Evolutionary conservation across 1,284 basidiomycete species (phyloP), one percentile per base, ranked within the genome.

Genomic region (Apiotrichum veenhuisii): DNA sequence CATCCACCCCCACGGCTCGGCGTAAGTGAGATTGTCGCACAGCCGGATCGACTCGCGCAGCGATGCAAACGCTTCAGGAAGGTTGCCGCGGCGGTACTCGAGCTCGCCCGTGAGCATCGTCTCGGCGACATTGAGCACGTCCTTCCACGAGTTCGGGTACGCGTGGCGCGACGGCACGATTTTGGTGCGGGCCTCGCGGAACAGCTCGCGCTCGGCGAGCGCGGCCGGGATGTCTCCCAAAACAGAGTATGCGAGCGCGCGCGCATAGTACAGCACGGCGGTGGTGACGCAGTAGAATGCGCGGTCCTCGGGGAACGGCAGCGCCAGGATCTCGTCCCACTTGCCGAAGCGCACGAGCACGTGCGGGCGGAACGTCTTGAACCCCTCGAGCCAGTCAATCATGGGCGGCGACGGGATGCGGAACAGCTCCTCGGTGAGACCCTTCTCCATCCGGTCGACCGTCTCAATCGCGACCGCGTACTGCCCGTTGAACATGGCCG

Each of bases 1-100:
- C 64, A 73, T 69, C 72, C 72, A 75, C 18, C 65, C 67, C 69
- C 71, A 73, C 11, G 73, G 73, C 58, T 75, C 73, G 30, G 65
- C 64, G 61, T 73, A 75, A 9, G 62, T 55, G 8, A 75, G 57
- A 30, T 55, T 59, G 59, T 75, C 73, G 43, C 60, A 66, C 11
- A 43, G 61, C 18, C 45, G n/a, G 58, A 74, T 72, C 12, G 67
- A 52, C 26, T 64, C 52, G 15, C 66, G 62, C 10, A 75, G 61
- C 46, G 65, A 54, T 1, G 55, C 48, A 57, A 75, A 75, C 0
- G 68, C 73, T 22, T 34, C 20, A 2, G 64, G 63, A 60, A 58
- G 63, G 47, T 69, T 64, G 20, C 62, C 64, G 9, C 58, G 58
- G 26, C 73, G 66, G 61, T 74, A 75, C 50, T 64, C 68, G 30